These are phyloP conservation scores for Drosera capensis DNA, from an alignment of 148 eudicot species.

Conservation along the genomic window DNA sequence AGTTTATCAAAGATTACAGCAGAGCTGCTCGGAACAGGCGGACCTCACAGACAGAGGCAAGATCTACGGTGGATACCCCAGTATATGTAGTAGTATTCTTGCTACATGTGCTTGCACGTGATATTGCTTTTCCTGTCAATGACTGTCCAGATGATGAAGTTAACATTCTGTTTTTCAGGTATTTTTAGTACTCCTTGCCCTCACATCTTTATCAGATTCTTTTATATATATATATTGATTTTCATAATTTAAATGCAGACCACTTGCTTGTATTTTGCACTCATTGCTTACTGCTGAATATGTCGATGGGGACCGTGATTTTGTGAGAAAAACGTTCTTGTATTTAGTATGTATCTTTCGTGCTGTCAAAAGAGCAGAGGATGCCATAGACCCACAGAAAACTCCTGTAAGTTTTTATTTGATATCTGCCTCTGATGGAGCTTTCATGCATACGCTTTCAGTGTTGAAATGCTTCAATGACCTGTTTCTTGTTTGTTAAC, in stretches of 20 bases:
- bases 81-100: conserved; percentile 64
- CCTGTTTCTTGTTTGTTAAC: background rate
- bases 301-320: conserved; percentile 26
- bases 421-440: conserved; percentile 1
- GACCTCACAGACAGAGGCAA: conserved; percentile 17
- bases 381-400: conserved; percentile 42
- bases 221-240: conserved; percentile 3
- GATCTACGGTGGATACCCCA: conserved; percentile 34
- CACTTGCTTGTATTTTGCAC: conserved; percentile 42
- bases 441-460: conserved; percentile 1
- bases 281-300: conserved; percentile 31
- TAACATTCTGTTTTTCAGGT: conserved; percentile 52
- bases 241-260: conserved; percentile 34
- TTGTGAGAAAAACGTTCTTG: conserved; percentile 22
- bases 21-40: conserved; percentile 19
- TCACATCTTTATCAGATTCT: background rate
- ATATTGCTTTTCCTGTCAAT: conserved; percentile 37
- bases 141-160: conserved; percentile 38
- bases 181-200: background rate
- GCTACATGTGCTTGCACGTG: conserved; percentile 87
- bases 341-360: conserved; percentile 40
- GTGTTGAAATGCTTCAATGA: conserved; percentile 2
- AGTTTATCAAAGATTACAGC: conserved; percentile 38
- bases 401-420: conserved; percentile 43
- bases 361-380: conserved; percentile 79